A percentile compares a stretch with the other conserved stretches of the same genome.
phyloP scores from a whole-genome alignment of 352 stramenopile species.

The Pythium chondricola region DNA sequence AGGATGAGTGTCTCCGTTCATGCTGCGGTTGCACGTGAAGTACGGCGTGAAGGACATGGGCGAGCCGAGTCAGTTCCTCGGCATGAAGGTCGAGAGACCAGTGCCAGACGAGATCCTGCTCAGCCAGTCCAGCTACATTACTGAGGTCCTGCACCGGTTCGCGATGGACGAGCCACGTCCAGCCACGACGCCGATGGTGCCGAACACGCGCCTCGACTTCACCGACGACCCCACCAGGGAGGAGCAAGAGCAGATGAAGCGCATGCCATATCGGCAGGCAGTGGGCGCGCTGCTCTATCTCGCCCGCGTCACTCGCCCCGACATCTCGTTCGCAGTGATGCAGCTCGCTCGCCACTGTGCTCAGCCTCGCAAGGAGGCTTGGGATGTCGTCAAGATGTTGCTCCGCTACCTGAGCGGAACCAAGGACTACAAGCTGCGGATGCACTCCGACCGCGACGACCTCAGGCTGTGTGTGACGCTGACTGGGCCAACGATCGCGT shows the following conservation, averaged over 20 bases:
- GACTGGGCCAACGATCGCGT: slow-evolving; percentile 13
- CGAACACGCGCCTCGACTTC: slow-evolving; percentile 5
- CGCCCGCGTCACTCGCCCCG: slow-evolving; percentile 2
- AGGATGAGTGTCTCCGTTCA: no score
- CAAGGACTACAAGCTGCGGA: not conserved
- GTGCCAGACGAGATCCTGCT: not conserved
- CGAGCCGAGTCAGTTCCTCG: not conserved
- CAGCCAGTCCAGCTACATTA: not conserved
- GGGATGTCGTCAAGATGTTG: slow-evolving; percentile 7
- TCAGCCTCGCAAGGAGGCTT: slow-evolving; percentile 1
- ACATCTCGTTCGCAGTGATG: slow-evolving; percentile 2
- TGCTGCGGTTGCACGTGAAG: no score
- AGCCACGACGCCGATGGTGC: slow-evolving; percentile 1
- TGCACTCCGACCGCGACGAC: not conserved
- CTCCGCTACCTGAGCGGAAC: not conserved
- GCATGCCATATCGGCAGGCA: slow-evolving; percentile 5
- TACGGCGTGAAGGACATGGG: slow-evolving; percentile 8
- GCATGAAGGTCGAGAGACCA: slow-evolving; percentile 1
- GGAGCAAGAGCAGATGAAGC: not conserved
- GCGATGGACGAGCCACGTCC: not conserved
- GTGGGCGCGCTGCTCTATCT: slow-evolving; percentile 9
- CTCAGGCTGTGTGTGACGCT: slow-evolving; percentile 3
- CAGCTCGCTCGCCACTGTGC: slow-evolving; percentile 6
- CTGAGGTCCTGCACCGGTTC: slow-evolving; percentile 6
- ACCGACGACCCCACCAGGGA: not conserved